Base-by-base conservation (phyloP, 2,329 filamentous ascomycete genomes). In the Alternaria sp. region DNA sequence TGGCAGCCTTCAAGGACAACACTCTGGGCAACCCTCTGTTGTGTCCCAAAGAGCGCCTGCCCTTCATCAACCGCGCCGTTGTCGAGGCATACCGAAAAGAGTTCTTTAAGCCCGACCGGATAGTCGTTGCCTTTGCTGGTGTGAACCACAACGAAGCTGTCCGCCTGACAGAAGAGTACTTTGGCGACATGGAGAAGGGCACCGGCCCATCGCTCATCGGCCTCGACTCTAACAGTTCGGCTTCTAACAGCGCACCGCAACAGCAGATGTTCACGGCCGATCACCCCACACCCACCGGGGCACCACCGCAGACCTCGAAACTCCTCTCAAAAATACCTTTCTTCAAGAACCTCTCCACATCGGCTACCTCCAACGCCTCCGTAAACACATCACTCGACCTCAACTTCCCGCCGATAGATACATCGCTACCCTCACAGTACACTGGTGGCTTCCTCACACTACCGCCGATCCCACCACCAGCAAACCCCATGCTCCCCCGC, bases 1-100 rank as follows among this genome's bases (percentile, higher is more conserved):
- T 94, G 84, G 93, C 96, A 10, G 96, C 94, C 3, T 99, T 93
- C 82, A 96, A 93, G 83, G 92, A 96, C 77, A 98, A 99, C 82
- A 98, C 96, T 0, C 86, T 99, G 12, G 96, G 96, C 40, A 96
- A 98, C 80, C 96, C 96, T 5, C 81, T 99, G 69, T 83, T 99
- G 54, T 99, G 96, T 78, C 96, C 96, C 0, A 88, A 91, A 75
- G 95, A 98, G 73, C 86, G 94, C 54, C 83, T 99, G 60, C 84
- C 83, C 0, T 83, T 87, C 70, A 99, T 99, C 74, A 86, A 93
- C 76, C 88, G 87, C 70, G 82, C 85, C 26, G 90, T 91, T 8
- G 89, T 98, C 56, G 84, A 91, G 73, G 87, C 89, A 64, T 99
- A 99, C 78, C 85, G 95, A 43, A 87, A 91, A 56, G 83, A 90